phyloP scores from a whole-genome alignment of 371 early-diverging fungal species.

The Mucor indicus region DNA sequence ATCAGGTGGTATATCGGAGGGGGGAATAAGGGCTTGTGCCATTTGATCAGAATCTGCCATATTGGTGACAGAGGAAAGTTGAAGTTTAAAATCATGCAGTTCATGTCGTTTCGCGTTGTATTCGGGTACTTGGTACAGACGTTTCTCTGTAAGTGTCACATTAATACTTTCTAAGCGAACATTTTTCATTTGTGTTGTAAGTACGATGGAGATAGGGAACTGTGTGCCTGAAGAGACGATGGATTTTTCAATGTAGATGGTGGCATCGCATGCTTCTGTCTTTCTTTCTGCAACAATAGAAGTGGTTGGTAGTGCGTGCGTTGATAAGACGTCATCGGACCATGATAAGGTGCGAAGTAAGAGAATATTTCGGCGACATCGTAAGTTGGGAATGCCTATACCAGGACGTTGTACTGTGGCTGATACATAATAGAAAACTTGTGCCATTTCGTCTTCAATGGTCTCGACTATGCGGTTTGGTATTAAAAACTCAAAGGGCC shows the following conservation, averaged over 20 bases:
- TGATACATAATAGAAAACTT: constrained; percentile 32
- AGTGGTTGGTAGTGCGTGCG: constrained; percentile 29
- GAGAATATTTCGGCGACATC: constrained; percentile 32
- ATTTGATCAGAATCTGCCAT: constrained; percentile 19
- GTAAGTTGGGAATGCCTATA: constrained; percentile 12
- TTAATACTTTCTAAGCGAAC: constrained; percentile 34
- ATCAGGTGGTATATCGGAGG: constrained; percentile 19
- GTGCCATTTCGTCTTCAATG: constrained; percentile 46
- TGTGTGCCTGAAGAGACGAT: constrained; percentile 48
- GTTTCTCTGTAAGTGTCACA: constrained; percentile 31
- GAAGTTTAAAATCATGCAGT: constrained; percentile 34
- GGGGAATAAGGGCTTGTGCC: constrained; percentile 17
- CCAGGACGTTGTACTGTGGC: constrained; percentile 39
- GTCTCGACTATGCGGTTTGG: constrained; percentile 42
- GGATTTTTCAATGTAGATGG: constrained; percentile 42
- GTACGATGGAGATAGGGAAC: constrained; percentile 36
- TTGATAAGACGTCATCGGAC: constrained; percentile 29
- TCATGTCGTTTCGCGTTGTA: constrained; percentile 35
- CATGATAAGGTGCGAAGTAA: constrained; percentile 35
- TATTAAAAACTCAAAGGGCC: constrained; percentile 45
- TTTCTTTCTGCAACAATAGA: constrained; percentile 40
- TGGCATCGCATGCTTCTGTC: constrained; percentile 34
- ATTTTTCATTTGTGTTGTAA: constrained; percentile 37
- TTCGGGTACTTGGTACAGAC: constrained; percentile 44
- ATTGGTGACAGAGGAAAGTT: constrained; percentile 24